These are phyloP conservation scores for Endoconidiophora polonica DNA, from an alignment of 2,329 filamentous ascomycete genomes.

Conservation along the genomic window DNA sequence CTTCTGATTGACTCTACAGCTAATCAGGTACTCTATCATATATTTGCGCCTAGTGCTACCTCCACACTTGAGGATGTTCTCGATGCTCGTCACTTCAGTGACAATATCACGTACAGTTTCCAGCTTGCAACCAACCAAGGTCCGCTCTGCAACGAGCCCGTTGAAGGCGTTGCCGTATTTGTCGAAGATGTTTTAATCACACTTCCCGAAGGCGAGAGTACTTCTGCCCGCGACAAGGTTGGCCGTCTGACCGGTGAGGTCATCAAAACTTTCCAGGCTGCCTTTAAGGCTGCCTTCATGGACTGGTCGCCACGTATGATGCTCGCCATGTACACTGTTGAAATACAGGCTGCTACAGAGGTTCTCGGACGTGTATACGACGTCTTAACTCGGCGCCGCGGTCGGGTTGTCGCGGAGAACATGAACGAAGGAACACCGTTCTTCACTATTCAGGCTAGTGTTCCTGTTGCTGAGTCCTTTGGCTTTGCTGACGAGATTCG, in stretches of 20 bases:
- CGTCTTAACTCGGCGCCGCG: constrained; percentile 87
- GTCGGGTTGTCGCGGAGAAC: constrained; percentile 73
- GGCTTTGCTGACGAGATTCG: constrained; percentile 94
- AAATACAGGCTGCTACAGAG: constrained; percentile 92
- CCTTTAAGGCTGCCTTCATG: constrained; percentile 72
- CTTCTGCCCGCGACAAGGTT: constrained; percentile 29
- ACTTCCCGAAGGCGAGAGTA: constrained; percentile 35
- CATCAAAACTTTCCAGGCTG: constrained; percentile 72
- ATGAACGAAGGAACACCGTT: constrained; percentile 94
- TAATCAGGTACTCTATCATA: constrained; percentile 52
- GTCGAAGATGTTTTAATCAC: constrained; percentile 60
- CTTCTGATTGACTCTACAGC: constrained; percentile 68
- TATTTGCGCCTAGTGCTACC: constrained; percentile 31
- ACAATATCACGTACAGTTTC: constrained; percentile 88
- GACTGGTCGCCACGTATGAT: constrained; percentile 94
- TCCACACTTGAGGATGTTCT: constrained; percentile 33
- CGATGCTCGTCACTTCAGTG: constrained; percentile 53
- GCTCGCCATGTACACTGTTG: constrained; percentile 93
- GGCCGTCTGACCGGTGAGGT: constrained; percentile 82
- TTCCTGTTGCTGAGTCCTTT: constrained; percentile 89
- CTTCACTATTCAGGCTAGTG: constrained; percentile 76
- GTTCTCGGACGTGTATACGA: constrained; percentile 91
- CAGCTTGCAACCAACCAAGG: constrained; percentile 81
- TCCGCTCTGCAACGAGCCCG: constrained; percentile 78
- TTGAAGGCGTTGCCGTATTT: constrained; percentile 84